These are phyloP conservation scores for Boletus bicolor DNA, from an alignment of 768 basidiomycete species.

Conservation along the genomic window DNA sequence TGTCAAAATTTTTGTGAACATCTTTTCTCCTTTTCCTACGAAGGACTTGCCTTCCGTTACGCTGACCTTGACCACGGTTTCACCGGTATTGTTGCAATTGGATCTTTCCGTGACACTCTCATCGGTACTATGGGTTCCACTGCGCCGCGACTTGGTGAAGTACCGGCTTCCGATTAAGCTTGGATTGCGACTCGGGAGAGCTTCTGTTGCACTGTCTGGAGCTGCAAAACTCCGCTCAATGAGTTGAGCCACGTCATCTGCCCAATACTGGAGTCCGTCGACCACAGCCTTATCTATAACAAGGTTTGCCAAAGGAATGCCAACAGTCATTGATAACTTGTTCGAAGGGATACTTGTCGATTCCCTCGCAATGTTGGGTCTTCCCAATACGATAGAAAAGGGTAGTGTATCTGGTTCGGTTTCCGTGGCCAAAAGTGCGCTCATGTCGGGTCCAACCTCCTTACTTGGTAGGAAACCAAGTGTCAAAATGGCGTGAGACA, in stretches of 20 bases:
- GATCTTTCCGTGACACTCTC: constrained; percentile 35
- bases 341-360: neutral
- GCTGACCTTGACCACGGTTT: constrained; percentile 48
- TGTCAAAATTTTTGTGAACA: constrained; percentile 11
- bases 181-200: constrained; percentile 47
- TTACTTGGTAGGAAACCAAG: constrained; percentile 41
- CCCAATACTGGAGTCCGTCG: constrained; percentile 83
- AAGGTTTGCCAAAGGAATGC: constrained; percentile 62
- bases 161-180: constrained; percentile 80
- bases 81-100: constrained; percentile 27
- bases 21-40: neutral
- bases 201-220: constrained; percentile 27
- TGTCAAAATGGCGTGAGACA: constrained; percentile 47
- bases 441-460: constrained; percentile 13
- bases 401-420: constrained; percentile 12
- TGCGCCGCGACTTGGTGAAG: constrained; percentile 46
- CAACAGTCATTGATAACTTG: constrained; percentile 22
- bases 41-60: constrained; percentile 41
- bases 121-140: constrained; percentile 40
- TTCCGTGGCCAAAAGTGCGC: constrained; percentile 28
- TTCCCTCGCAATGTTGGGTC: constrained; percentile 1
- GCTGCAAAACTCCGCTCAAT: constrained; percentile 42
- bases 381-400: constrained; percentile 22
- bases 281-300: constrained; percentile 61
- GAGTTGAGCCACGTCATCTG: constrained; percentile 80